phyloP scores from a whole-genome alignment of 2,329 filamentous ascomycete genomes.

The Aureobasidium musti region DNA sequence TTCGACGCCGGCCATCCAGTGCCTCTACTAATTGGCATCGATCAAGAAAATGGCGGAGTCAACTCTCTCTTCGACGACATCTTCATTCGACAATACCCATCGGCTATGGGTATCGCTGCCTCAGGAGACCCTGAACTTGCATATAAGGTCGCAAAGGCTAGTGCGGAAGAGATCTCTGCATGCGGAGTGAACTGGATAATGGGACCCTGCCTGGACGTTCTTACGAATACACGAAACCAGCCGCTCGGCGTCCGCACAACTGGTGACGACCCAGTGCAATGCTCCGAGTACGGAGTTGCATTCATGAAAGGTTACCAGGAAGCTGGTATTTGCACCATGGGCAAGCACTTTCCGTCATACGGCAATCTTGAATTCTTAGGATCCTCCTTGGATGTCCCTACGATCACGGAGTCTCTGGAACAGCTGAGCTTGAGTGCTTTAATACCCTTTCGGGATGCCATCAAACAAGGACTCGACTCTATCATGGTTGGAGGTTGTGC shows the following conservation, averaged over 20 bases:
- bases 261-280: constrained; percentile 92
- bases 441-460: constrained; percentile 88
- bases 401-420: constrained; percentile 92
- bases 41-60: constrained; percentile 97
- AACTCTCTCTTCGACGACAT: constrained; percentile 96
- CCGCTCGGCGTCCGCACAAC: constrained; percentile 85
- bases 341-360: constrained; percentile 96
- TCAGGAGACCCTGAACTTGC: constrained; percentile 82
- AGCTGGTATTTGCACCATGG: constrained; percentile 82
- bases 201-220: constrained; percentile 87
- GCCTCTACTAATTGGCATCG: constrained; percentile 84
- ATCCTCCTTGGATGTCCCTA: constrained; percentile 86
- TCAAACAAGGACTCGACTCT: constrained; percentile 80
- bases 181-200: constrained; percentile 96
- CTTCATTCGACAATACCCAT: constrained; percentile 94
- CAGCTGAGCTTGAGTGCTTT: constrained; percentile 89
- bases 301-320: constrained; percentile 92
- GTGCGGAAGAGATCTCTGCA: constrained; percentile 85
- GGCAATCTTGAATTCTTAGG: constrained; percentile 93
- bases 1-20: constrained; percentile 86
- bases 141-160: constrained; percentile 88
- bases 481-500: constrained; percentile 97
- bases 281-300: constrained; percentile 86
- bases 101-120: constrained; percentile 94
- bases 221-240: constrained; percentile 90